A percentile compares a stretch with the other conserved stretches of the same genome.
Conservation (phyloP, 139 green algal species). For the Trebouxia sp. region DNA sequence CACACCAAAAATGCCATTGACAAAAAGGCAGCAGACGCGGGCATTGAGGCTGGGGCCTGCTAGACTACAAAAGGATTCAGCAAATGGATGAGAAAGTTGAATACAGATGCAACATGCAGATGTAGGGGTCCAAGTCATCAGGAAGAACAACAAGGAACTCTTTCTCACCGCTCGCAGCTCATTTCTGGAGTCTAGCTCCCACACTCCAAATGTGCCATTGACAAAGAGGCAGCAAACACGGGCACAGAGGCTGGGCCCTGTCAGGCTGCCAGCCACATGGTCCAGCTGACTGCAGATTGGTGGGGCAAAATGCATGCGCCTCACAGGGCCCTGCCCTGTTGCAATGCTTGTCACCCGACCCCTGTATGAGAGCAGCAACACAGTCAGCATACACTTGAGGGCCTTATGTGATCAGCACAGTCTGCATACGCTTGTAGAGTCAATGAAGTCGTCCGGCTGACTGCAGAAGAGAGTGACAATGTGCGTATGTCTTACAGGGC, state of each 20-base stretch:
- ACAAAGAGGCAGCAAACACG: constrained; percentile 64
- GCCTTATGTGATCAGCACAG: no score
- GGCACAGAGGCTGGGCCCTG: neutral
- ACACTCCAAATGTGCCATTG: constrained; percentile 62
- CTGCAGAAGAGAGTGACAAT: constrained; percentile 40
- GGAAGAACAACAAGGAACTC: no score
- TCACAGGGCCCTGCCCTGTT: constrained; percentile 39
- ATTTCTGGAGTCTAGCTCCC: constrained; percentile 58
- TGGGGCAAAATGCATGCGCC: constrained; percentile 51
- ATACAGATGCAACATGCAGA: no score
- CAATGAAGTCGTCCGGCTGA: constrained; percentile 31
- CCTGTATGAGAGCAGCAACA: neutral
- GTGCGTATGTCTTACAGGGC: constrained; percentile 46
- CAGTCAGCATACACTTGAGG: no score
- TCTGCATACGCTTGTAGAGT: no score
- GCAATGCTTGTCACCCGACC: constrained; percentile 4
- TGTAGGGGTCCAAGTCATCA: no score
- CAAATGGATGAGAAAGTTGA: no score
- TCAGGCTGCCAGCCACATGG: neutral
- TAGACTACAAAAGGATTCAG: no score
- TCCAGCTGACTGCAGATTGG: constrained; percentile 34
- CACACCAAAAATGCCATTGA: constrained; percentile 59
- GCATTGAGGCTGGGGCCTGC: neutral
- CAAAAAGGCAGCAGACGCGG: constrained; percentile 63
- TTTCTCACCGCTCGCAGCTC: constrained; percentile 31